Percentiles rank a stretch among this genome's conserved stretches.
Conservation (phyloP, 352 stramenopile genomes). For the Globisporangium ultimum region DNA sequence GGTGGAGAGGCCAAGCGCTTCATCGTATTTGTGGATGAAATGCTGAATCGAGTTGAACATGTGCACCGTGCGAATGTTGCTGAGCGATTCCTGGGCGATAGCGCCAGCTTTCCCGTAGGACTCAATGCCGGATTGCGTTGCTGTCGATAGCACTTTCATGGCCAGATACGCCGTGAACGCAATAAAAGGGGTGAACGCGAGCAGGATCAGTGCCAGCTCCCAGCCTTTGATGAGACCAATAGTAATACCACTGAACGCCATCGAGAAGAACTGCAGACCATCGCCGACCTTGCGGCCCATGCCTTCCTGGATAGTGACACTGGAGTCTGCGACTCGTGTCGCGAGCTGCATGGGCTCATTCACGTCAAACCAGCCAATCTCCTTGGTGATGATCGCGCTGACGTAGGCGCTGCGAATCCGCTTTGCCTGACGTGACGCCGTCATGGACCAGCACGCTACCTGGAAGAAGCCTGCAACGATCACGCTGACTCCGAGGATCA, state of each 20-base stretch:
- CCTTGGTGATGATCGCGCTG: conserved; percentile 26
- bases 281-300: conserved; percentile 64
- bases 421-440: conserved; percentile 54
- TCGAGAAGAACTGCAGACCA: conserved; percentile 51
- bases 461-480: conserved; percentile 38
- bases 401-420: conserved; percentile 33
- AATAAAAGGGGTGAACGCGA: conserved; percentile 62
- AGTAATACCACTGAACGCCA: conserved; percentile 56
- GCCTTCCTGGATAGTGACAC: conserved; percentile 56
- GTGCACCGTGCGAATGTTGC: conserved; percentile 75
- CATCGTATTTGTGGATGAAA: conserved; percentile 62
- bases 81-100: conserved; percentile 64
- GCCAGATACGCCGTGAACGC: conserved; percentile 52
- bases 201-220: conserved; percentile 59
- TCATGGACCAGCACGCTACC: conserved; percentile 54
- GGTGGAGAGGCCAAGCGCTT: conserved; percentile 30
- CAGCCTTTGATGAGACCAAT: conserved; percentile 69
- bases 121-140: conserved; percentile 48
- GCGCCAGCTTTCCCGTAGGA: conserved; percentile 65
- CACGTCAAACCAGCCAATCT: conserved; percentile 50
- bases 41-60: conserved; percentile 70
- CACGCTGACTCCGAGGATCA: conserved; percentile 20
- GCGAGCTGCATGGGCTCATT: conserved; percentile 30
- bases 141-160: conserved; percentile 45
- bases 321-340: conserved; percentile 24